These are phyloP conservation scores for Leishmania arabica DNA, from an alignment of 208 protist species.

Conservation along the genomic window DNA sequence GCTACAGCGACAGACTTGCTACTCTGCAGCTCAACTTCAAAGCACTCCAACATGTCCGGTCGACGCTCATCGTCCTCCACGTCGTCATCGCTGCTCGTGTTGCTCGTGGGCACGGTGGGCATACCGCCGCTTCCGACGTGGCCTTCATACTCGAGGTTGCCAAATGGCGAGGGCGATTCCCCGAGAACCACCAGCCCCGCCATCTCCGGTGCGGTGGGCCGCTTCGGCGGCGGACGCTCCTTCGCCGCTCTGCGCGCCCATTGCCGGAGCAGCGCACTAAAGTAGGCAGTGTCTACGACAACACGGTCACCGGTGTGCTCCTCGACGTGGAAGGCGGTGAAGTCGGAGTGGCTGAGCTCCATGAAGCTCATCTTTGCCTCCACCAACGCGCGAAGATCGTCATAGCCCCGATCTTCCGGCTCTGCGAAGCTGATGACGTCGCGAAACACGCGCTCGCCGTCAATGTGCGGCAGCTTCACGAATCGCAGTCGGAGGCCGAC, in stretches of 20 bases:
- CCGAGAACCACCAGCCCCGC: conserved; percentile 15
- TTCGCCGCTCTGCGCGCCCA: conserved; percentile 33
- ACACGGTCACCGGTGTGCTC: conserved; percentile 62
- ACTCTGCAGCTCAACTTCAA: conserved; percentile 51
- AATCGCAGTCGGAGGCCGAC: conserved; percentile 57
- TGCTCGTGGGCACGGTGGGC: background rate
- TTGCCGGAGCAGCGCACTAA: conserved; percentile 42
- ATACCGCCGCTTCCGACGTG: background rate
- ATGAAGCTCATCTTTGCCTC: conserved; percentile 83
- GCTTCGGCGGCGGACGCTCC: conserved; percentile 1
- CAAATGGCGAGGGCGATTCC: conserved; percentile 1
- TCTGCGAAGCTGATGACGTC: conserved; percentile 50
- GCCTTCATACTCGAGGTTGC: background rate
- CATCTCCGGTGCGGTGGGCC: background rate
- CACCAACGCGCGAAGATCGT: conserved; percentile 67
- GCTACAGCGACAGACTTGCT: conserved; percentile 6
- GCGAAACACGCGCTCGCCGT: conserved; percentile 74
- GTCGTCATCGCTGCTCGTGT: conserved; percentile 8
- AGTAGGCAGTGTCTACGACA: conserved; percentile 81
- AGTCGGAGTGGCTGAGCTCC: conserved; percentile 49
- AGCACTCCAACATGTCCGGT: conserved; percentile 33
- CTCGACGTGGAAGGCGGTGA: conserved; percentile 70
- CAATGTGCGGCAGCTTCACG: conserved; percentile 56
- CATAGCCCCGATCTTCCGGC: conserved; percentile 51
- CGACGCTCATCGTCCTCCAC: conserved; percentile 27